Evolutionary conservation across 306 rosid genomes (phyloP), one percentile per base, ranked within the genome.

Genomic region (Urtica urens): DNA sequence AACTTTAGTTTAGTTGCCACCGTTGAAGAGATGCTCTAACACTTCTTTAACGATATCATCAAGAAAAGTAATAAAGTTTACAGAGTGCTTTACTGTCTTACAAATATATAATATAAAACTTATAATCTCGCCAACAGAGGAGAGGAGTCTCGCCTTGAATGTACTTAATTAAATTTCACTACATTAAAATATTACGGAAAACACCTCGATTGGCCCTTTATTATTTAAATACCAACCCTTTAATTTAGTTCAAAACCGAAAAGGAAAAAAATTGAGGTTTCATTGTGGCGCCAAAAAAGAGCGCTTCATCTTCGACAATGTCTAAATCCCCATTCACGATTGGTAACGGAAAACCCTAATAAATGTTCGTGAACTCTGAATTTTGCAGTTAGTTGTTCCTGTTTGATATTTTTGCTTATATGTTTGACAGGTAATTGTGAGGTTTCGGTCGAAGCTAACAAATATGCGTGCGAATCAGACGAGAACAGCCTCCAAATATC

Each of bases 371-470:
- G 58, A 25, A 25, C 25, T 46, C 15, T 46, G 60, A 49, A 1
- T 15, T 3, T n/a, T 24, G 4, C 2, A 39, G 7, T 41, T 9
- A 3, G 24, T 19, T 8, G 12, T 26, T 18, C 26, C 6, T 16
- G 0, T n/a, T 37, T 8, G 7, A 37, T 55, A 6, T n/a, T 21
- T 56, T 51, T 56, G 10, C 23, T 4, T n/a, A n/a, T n/a, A n/a
- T n/a, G n/a, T 40, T 53, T 31, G 20, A 1, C 65, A 79, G 94
- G 94, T 40, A 66, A 79, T 61, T 83, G 88, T 74, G 58, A 73
- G 65, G 70, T 79, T 45, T 68, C 70, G 1, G 64, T 83, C 19
- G 74, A 76, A 37, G 80, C 82, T 22, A 66, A 15, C 21, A 72
- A 42, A 9, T 80, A 74, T 75, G 65, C 61, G 52, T 69, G 76